Conservation (phyloP, 345 rosid species). For the Raphanus sativus region DNA sequence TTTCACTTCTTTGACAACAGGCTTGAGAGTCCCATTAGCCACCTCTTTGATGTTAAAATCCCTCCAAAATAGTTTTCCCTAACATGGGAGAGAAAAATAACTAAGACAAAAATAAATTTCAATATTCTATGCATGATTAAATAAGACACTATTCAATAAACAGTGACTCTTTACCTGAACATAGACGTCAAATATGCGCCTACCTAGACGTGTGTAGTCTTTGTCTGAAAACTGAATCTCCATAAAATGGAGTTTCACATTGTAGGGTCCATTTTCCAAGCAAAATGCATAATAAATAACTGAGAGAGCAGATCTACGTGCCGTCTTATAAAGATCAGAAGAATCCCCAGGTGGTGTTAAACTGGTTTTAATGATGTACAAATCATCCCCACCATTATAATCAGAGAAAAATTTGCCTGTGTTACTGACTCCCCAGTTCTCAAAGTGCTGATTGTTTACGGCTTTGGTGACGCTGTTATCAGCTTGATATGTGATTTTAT, state of each 20-base stretch:
- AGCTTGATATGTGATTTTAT: background rate
- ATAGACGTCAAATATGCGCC: constrained; percentile 54
- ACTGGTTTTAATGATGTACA: too few relatives aligned
- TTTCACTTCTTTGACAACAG: constrained; percentile 26
- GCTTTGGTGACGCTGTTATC: background rate
- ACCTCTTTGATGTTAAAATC: constrained; percentile 52
- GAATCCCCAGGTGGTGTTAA: too few relatives aligned
- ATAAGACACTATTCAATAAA: background rate
- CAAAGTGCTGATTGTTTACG: background rate
- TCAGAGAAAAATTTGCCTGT: too few relatives aligned
- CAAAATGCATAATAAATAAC: constrained; percentile 66
- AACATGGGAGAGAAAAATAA: too few relatives aligned
- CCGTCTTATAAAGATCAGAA: constrained; percentile 45
- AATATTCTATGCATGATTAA: too few relatives aligned
- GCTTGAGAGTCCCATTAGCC: constrained; percentile 48
- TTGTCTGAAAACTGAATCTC: constrained; percentile 59
- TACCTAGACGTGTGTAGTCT: constrained; percentile 51
- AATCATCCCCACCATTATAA: too few relatives aligned
- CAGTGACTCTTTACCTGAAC: constrained; percentile 25
- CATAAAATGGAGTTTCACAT: constrained; percentile 60
- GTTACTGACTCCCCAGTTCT: background rate
- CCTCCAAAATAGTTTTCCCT: constrained; percentile 48
- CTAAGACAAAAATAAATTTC: too few relatives aligned
- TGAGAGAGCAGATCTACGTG: constrained; percentile 59
- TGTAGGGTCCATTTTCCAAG: constrained; percentile 61